Evolutionary conservation across 169 alveolate species (phyloP).

Genomic region (Hammondia hammondi): DNA sequence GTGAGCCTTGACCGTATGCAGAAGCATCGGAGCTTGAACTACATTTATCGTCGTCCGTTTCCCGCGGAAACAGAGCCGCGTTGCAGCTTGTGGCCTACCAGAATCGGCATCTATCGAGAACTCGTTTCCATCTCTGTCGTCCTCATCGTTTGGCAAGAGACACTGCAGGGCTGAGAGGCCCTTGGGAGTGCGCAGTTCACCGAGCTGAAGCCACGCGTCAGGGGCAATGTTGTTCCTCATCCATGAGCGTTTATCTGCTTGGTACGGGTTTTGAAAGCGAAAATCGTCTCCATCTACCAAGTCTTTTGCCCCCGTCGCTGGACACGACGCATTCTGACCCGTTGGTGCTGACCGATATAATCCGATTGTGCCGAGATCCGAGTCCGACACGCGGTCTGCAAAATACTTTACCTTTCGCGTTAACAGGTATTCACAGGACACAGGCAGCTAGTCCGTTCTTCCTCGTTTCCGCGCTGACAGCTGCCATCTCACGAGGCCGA

Average conservation of each 20-base stretch:
- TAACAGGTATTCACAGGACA: background rate
- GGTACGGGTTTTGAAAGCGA: slow-evolving; percentile 24
- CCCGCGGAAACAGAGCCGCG: background rate
- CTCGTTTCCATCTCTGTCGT: background rate
- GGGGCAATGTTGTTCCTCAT: slow-evolving; percentile 26
- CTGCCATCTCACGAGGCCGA: no score
- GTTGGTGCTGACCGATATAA: slow-evolving; percentile 34
- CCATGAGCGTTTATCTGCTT: slow-evolving; percentile 4
- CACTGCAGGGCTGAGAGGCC: slow-evolving; percentile 3
- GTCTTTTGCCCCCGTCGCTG: background rate
- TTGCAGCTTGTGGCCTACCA: background rate
- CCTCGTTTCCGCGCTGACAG: no score
- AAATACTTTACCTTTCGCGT: background rate
- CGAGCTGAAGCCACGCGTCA: slow-evolving; percentile 35
- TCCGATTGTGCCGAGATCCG: slow-evolving; percentile 39
- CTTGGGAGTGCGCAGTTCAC: slow-evolving; percentile 18
- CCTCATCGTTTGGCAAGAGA: background rate
- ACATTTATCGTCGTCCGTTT: background rate
- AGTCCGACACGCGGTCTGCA: slow-evolving; percentile 39
- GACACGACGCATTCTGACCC: slow-evolving; percentile 12
- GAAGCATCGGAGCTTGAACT: no score
- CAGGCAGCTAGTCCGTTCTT: no score
- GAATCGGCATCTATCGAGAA: background rate
- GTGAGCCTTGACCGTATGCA: no score
- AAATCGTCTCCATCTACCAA: background rate